Conservation (phyloP, 139 green algal genomes). For the Chlamydomonas eustigma region DNA sequence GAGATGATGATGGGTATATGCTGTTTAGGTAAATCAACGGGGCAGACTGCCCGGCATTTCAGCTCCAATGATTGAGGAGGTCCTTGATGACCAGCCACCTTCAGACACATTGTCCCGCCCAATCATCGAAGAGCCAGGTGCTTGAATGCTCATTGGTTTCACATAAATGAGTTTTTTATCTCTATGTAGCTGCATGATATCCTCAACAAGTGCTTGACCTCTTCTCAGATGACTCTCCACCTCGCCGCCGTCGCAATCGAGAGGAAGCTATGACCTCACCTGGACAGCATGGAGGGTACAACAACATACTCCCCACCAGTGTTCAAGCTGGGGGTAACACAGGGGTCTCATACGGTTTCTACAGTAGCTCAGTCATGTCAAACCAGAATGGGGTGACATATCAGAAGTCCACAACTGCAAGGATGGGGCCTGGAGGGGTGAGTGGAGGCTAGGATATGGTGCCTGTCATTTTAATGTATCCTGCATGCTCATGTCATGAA, state of each 20-base stretch:
- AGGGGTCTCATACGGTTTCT: conserved; percentile 27
- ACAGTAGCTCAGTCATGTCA: conserved; percentile 28
- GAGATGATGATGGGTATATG: background rate
- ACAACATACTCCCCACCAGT: too few relatives aligned
- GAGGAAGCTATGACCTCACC: too few relatives aligned
- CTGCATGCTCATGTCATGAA: too few relatives aligned
- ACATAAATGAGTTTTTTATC: too few relatives aligned
- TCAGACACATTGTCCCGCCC: background rate
- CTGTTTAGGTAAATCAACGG: background rate
- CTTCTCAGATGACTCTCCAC: conserved; percentile 25
- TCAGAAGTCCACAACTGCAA: conserved; percentile 21
- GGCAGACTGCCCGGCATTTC: background rate
- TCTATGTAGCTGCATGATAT: background rate
- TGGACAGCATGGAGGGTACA: too few relatives aligned
- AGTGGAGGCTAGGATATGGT: too few relatives aligned
- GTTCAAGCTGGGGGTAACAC: too few relatives aligned
- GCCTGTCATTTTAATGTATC: background rate
- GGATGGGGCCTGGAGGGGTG: conserved; percentile 40
- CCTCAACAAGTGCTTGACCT: conserved; percentile 2
- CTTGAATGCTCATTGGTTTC: background rate
- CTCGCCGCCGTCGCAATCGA: background rate
- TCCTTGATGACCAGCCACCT: conserved; percentile 4
- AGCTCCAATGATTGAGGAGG: conserved; percentile 24
- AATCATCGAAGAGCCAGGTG: conserved; percentile 41
- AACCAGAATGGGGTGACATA: conserved; percentile 31